Base-by-base conservation (phyloP, 139 green algal species). In the Volvox africanus region DNA sequence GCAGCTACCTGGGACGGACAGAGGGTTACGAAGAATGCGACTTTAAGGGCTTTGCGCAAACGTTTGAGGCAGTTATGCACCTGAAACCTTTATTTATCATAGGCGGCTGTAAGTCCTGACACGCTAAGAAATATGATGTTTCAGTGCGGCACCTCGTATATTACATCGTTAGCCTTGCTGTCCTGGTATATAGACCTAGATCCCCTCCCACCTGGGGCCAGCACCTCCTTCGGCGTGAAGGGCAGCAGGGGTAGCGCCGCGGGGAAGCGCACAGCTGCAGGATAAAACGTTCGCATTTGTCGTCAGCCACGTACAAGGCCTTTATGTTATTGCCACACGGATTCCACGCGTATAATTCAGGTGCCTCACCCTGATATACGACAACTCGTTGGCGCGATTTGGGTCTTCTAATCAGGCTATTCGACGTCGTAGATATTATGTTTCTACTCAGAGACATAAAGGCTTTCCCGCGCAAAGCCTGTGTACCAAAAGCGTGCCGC, bases 151-250 rank as follows among this genome's bases (percentile, higher is more conserved):
- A 9, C 44, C 9, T 55, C 44, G 44, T 55, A 55, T 14, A 55
- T 14, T 55, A 55, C 44, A 55, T 55, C 9, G 44, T 55, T 55
- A 5, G 44, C 44, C 44, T 55, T 5, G 44, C 44, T 55, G 5
- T 55, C 5, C 44, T 5, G 44, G 44, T 55, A 5, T 55, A 55
- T 9, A 55, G 44, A 55, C 44, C 44, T 9, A 55, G 44, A 55
- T 19, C 26, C 28, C 26, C 12, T 35, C 75, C 2, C n/a, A 90
- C 86, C 86, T 28, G 86, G 86, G 1, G 86, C 50, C 18, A 90
- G 55, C 17, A 83, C 50, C 30, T 90, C 86, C 30, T 90, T 83
- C 1, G 86, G 44, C 21, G 86, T 90, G 73, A 90, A 90, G n/a
- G 86, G 86, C 30, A 90, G 69, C 20, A 90, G n/a, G 11, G 86